Conservation (phyloP, 345 rosid species). For the Anacardium occidentale region DNA sequence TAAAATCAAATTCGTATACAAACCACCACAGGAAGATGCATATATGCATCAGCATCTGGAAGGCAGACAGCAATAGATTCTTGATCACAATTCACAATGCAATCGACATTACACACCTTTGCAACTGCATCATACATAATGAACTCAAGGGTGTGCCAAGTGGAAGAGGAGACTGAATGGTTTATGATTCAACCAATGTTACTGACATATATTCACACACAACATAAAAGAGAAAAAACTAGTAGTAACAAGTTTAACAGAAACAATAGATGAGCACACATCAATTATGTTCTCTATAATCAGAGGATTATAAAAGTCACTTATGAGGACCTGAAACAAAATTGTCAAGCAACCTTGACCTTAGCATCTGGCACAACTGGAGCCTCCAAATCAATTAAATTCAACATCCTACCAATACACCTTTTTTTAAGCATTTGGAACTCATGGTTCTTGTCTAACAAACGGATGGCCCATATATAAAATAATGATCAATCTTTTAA, state of each 20-base stretch:
- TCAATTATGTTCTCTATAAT: not conserved
- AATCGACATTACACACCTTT: conserved; percentile 38
- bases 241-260: not conserved
- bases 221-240: too few relatives aligned
- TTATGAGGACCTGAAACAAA: conserved; percentile 1
- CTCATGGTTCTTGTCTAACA: not conserved
- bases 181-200: too few relatives aligned
- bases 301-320: not conserved
- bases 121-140: conserved; percentile 45
- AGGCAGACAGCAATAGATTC: conserved; percentile 34
- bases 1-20: conserved; percentile 19
- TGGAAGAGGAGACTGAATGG: not conserved
- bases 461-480: too few relatives aligned
- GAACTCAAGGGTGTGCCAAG: conserved; percentile 7
- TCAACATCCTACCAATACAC: not conserved
- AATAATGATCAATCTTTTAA: too few relatives aligned
- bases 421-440: too few relatives aligned
- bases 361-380: not conserved
- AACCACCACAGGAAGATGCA: conserved; percentile 83
- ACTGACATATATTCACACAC: too few relatives aligned
- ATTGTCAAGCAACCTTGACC: not conserved
- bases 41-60: conserved; percentile 38
- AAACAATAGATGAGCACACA: not conserved
- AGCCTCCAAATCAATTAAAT: not conserved
- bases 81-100: conserved; percentile 69